Percentiles rank a stretch among this genome's conserved stretches.
Conservation (phyloP, 148 eudicot genomes). For the Rhododendron molle region DNA sequence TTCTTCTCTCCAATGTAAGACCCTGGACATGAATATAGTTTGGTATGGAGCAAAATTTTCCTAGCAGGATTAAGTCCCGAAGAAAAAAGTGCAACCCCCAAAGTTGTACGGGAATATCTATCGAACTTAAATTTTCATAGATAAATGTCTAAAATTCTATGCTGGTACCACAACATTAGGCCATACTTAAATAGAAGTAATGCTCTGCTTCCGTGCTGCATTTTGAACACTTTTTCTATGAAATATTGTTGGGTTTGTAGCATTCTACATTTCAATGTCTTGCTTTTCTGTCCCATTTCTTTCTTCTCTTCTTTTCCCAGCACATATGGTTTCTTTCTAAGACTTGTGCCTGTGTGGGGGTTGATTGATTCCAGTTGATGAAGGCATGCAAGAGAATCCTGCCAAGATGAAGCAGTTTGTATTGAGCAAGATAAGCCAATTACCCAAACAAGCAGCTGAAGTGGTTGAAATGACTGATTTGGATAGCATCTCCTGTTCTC, state of each 20-base stretch:
- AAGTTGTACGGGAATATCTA: neutral
- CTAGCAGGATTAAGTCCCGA: neutral
- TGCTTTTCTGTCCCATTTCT: neutral
- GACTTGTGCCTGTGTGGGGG: neutral
- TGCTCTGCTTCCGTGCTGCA: neutral
- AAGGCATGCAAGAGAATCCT: slow-evolving; percentile 24
- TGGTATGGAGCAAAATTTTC: neutral
- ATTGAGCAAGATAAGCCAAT: slow-evolving; percentile 16
- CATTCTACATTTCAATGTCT: neutral
- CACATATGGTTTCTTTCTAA: neutral
- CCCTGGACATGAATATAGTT: neutral
- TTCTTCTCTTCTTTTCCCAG: neutral
- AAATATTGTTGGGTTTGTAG: neutral
- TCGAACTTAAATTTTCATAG: neutral
- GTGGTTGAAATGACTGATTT: slow-evolving; percentile 24
- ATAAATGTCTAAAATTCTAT: neutral
- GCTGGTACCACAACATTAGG: neutral
- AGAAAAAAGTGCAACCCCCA: neutral
- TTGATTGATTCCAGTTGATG: slow-evolving; percentile 21
- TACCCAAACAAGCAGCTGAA: slow-evolving; percentile 11
- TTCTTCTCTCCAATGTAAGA: slow-evolving; percentile 29
- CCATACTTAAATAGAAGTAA: neutral
- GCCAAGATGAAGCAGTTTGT: slow-evolving; percentile 40
- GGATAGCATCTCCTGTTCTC: slow-evolving; percentile 18
- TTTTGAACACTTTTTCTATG: neutral